A percentile compares a stretch with the other conserved stretches of the same genome.
These are phyloP conservation scores for Boechera divaricarpa DNA, from an alignment of 345 rosid species.

Conservation along the genomic window DNA sequence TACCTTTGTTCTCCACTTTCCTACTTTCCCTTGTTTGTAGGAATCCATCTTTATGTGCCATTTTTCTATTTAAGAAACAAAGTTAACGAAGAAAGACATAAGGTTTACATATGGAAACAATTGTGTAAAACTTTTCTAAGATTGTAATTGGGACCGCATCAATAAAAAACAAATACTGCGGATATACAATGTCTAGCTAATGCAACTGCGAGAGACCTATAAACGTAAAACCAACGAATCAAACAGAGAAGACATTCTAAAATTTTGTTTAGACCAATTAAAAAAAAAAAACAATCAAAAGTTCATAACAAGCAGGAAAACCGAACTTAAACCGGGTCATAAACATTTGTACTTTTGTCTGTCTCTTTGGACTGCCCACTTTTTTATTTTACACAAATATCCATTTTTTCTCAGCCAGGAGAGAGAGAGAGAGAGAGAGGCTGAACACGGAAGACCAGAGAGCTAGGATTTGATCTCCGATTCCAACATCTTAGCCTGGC, in stretches of 20 bases:
- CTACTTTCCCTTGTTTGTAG: no score
- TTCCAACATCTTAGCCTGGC: not conserved
- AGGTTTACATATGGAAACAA: no score
- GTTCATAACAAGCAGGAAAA: not conserved
- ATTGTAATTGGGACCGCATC: no score
- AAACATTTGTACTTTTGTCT: not conserved
- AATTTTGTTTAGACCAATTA: not conserved
- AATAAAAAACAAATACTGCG: no score
- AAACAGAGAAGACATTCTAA: not conserved
- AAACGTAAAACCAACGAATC: not conserved
- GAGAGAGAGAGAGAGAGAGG: not conserved
- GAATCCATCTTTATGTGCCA: no score
- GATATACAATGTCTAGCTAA: no score
- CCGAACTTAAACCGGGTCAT: conserved; percentile 31
- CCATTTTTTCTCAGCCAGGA: conserved; percentile 34
- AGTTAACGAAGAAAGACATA: no score
- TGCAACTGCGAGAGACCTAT: no score
- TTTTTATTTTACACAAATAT: conserved; percentile 1
- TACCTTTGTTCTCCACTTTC: no score
- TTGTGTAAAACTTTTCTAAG: no score
- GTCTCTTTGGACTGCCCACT: not conserved
- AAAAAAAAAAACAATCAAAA: not conserved
- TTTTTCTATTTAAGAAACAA: no score
- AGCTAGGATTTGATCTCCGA: conserved; percentile 26
- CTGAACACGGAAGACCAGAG: conserved; percentile 19